These are phyloP conservation scores for Tuber melanosporum DNA, from an alignment of 495 filamentous ascomycete species.

Conservation along the genomic window DNA sequence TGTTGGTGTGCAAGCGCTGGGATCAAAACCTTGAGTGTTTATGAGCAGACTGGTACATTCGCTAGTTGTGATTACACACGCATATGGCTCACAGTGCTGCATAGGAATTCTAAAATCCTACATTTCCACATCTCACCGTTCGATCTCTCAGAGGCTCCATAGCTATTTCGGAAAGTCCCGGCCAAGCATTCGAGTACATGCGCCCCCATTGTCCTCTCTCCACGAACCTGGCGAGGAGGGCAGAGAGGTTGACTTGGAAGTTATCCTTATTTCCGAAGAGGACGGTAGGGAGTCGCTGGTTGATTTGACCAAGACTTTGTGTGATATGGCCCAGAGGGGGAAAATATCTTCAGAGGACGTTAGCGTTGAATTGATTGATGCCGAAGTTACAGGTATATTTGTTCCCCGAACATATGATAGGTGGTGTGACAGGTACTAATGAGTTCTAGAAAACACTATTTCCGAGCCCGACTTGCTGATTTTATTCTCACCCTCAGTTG, in stretches of 20 bases:
- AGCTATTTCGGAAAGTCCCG: conserved; percentile 71
- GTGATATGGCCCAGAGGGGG: conserved; percentile 86
- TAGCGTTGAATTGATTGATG: conserved; percentile 77
- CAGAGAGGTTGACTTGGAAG: conserved; percentile 50
- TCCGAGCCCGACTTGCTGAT: conserved; percentile 83
- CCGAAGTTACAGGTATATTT: conserved; percentile 62
- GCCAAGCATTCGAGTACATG: conserved; percentile 63
- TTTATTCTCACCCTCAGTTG: conserved; percentile 71
- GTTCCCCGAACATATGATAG: background rate
- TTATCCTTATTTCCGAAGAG: conserved; percentile 81
- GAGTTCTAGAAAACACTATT: conserved; percentile 54
- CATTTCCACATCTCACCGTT: conserved; percentile 66
- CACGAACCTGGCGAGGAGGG: conserved; percentile 23
- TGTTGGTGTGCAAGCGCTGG: conserved; percentile 87
- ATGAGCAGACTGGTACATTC: conserved; percentile 75
- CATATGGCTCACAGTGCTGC: conserved; percentile 16
- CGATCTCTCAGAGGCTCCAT: conserved; percentile 65
- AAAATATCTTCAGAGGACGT: conserved; percentile 76
- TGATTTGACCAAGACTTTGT: conserved; percentile 87
- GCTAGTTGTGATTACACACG: background rate
- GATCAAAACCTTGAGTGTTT: conserved; percentile 77
- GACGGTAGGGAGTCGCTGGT: conserved; percentile 90
- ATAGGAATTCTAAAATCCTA: conserved; percentile 79
- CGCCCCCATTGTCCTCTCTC: conserved; percentile 61
- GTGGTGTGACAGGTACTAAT: background rate